Base-by-base conservation (phyloP, 2,329 filamentous ascomycete genomes). In the Talaromyces pinophilus region DNA sequence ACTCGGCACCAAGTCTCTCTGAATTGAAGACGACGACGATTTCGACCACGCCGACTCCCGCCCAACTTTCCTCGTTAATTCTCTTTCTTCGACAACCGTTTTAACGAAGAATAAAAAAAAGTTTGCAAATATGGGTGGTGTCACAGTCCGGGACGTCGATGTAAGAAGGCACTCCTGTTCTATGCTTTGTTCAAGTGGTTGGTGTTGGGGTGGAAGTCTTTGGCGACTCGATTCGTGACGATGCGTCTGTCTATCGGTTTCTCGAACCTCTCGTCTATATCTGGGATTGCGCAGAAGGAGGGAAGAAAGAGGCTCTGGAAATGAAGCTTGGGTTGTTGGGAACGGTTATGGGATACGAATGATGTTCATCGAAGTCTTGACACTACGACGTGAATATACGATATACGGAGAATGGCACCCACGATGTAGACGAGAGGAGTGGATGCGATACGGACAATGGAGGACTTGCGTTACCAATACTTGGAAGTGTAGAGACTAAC, bases 91-190 rank as follows among this genome's bases (percentile, higher is more conserved):
- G 67, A 67, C 65, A 61, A 57, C 40, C 62, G 54, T 71, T 71
- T 70, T 72, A 70, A 66, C 50, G 64, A 46, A 63, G 59, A 67
- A 70, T 72, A 63, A 73, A 69, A 75, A 40, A 76, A 60, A 19
- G 74, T 77, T 17, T 82, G 84, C 82, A 82, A 88, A 82, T 79
- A 89, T 89, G 87, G 84, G 85, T 82, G 87, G 87, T 81, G 86
- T 89, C 80, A 84, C 82, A 77, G 87, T 89, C 82, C 86, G 86
- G 80, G 87, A 88, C 84, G 87, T 89, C 80, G 85, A 87, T 79
- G 84, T 86, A 82, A 78, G 82, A 25, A 25, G 81, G 69, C 61
- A 48, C 25, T 13, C 61, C 61, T 67, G 74, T 70, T 38, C 68
- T 68, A 69, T 70, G 62, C 70, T 61, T 60, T 52, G 54, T 62